Evolutionary conservation across 345 rosid species (phyloP).

Genomic region (Raphanus raphanistrum): DNA sequence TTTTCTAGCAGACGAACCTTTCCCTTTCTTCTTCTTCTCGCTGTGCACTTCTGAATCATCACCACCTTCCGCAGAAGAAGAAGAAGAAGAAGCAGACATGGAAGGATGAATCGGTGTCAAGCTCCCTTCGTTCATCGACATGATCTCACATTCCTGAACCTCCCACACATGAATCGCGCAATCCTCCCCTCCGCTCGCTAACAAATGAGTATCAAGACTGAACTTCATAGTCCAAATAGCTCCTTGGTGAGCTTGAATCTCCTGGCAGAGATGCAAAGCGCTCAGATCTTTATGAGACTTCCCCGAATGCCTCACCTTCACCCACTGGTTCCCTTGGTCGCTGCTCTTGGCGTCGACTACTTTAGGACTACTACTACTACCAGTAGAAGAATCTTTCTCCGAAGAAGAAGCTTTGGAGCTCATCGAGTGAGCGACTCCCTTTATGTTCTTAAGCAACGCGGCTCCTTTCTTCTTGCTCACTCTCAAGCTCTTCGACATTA

Average conservation of each 20-base stretch:
- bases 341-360: constrained; percentile 41
- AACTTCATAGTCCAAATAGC: constrained; percentile 88
- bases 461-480: constrained; percentile 81
- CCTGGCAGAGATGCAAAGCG: constrained; percentile 85
- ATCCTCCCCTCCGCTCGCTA: constrained; percentile 93
- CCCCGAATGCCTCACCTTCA: constrained; percentile 75
- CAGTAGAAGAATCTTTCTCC: constrained; percentile 26
- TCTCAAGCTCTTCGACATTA: constrained; percentile 73
- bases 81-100: constrained; percentile 24
- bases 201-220: constrained; percentile 53
- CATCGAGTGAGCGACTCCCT: constrained; percentile 76
- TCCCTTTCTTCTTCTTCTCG: constrained; percentile 70
- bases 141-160: constrained; percentile 84
- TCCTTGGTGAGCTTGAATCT: constrained; percentile 93
- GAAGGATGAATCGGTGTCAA: constrained; percentile 66
- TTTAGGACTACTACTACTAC: constrained; percentile 24
- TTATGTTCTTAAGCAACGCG: constrained; percentile 78
- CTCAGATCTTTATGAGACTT: constrained; percentile 79
- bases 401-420: constrained; percentile 41
- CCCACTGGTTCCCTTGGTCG: constrained; percentile 61
- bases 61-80: constrained; percentile 26
- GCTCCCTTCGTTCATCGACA: constrained; percentile 64
- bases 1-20: constrained; percentile 46
- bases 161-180: constrained; percentile 79
- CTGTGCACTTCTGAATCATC: constrained; percentile 27